Conservation (phyloP, 1,284 basidiomycete genomes). For the Microbotryum silenes-acaulis region DNA sequence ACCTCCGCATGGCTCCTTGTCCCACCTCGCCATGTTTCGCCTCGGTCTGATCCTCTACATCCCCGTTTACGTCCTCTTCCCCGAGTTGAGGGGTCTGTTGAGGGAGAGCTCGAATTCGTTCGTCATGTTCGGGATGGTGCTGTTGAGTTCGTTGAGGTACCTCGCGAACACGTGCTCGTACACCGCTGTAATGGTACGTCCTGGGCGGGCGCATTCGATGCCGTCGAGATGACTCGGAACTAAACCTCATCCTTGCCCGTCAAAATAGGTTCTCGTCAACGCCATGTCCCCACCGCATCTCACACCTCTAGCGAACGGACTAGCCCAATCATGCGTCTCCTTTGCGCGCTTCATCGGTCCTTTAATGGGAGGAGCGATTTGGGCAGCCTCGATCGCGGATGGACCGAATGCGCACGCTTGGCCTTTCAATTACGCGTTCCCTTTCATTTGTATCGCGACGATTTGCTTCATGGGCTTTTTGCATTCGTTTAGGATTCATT, state of each 20-base stretch:
- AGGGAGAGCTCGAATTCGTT: slow-evolving; percentile 17
- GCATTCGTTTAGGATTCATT: slow-evolving; percentile 23
- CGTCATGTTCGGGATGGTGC: slow-evolving; percentile 34
- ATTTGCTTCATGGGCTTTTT: slow-evolving; percentile 26
- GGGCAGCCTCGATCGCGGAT: slow-evolving; percentile 33
- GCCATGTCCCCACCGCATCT: slow-evolving; percentile 43
- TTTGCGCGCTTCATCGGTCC: slow-evolving; percentile 43
- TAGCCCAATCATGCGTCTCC: slow-evolving; percentile 42
- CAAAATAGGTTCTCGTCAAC: slow-evolving; percentile 36
- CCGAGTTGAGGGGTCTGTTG: slow-evolving; percentile 33
- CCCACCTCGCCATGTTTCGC: slow-evolving; percentile 35
- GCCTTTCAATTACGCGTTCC: slow-evolving; percentile 27
- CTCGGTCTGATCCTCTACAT: slow-evolving; percentile 34
- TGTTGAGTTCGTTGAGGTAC: slow-evolving; percentile 30
- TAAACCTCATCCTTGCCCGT: not conserved
- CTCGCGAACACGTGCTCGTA: slow-evolving; percentile 34
- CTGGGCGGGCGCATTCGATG: too few relatives aligned
- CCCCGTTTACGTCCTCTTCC: slow-evolving; percentile 34
- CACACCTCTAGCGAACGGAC: slow-evolving; percentile 43
- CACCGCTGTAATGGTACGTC: slow-evolving; percentile 30
- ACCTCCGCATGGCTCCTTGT: slow-evolving; percentile 31
- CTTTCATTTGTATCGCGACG: slow-evolving; percentile 27
- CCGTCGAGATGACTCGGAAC: not conserved
- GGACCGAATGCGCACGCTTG: slow-evolving; percentile 28
- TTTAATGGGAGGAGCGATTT: slow-evolving; percentile 25